Percentiles rank a stretch among this genome's conserved stretches.
Conservation (phyloP, 345 rosid species). For the Physaria fendleri region DNA sequence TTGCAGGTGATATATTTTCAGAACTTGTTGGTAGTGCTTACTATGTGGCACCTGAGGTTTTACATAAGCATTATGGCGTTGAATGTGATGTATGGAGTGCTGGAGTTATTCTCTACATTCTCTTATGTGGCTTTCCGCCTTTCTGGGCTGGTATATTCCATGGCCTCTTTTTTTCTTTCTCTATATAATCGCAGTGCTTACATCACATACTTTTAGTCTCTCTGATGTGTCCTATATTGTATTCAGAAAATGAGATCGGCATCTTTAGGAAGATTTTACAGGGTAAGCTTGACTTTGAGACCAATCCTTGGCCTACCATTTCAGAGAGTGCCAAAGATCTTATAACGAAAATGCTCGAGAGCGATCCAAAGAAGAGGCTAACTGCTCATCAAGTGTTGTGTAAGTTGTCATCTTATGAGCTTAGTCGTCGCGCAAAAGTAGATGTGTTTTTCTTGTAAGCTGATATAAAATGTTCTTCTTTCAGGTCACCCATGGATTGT, state of each 20-base stretch:
- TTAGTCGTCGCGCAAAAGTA: not conserved
- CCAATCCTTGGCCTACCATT: slow-evolving; percentile 72
- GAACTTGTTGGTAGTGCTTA: slow-evolving; percentile 87
- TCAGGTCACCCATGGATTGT: slow-evolving; percentile 81
- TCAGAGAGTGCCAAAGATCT: slow-evolving; percentile 78
- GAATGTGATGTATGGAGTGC: slow-evolving; percentile 85
- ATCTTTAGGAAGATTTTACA: slow-evolving; percentile 66
- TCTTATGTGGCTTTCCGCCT: slow-evolving; percentile 71
- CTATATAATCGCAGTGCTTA: not conserved
- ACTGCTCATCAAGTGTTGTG: slow-evolving; percentile 77
- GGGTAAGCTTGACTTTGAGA: slow-evolving; percentile 56
- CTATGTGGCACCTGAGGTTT: slow-evolving; percentile 80
- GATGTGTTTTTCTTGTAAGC: not conserved
- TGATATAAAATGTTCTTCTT: not conserved
- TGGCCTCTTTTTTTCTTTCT: slow-evolving; percentile 13
- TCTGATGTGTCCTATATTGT: slow-evolving; percentile 9
- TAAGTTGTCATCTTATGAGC: slow-evolving; percentile 38
- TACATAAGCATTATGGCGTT: slow-evolving; percentile 59
- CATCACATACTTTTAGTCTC: not conserved
- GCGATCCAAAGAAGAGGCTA: slow-evolving; percentile 51
- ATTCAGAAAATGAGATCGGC: slow-evolving; percentile 61
- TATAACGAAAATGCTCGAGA: slow-evolving; percentile 58
- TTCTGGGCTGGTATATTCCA: slow-evolving; percentile 62
- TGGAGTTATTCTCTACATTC: slow-evolving; percentile 67
- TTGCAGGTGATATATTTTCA: slow-evolving; percentile 43